These are phyloP conservation scores for Ogataea degrootiae DNA, from an alignment of 805 yeast genomes.

Conservation along the genomic window DNA sequence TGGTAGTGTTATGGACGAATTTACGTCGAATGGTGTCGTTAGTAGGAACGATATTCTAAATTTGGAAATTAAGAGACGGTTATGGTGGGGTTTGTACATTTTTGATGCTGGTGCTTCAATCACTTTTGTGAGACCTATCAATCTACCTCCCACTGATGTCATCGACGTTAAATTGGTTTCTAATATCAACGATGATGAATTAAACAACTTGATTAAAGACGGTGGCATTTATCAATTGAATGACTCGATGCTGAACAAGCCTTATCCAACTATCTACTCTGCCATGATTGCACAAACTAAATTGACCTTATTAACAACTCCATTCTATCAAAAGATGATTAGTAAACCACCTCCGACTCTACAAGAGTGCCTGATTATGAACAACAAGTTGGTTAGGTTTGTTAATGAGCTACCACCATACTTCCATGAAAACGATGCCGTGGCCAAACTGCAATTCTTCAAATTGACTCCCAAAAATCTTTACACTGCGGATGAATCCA, in stretches of 20 bases:
- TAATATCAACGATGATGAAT: constrained; percentile 43
- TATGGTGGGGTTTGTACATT: constrained; percentile 66
- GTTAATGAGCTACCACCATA: constrained; percentile 41
- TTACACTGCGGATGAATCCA: constrained; percentile 15
- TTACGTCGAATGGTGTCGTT: constrained; percentile 16
- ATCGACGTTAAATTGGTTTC: constrained; percentile 48
- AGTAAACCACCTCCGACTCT: constrained; percentile 45
- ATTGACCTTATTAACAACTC: constrained; percentile 43
- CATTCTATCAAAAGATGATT: constrained; percentile 43
- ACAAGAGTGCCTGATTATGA: constrained; percentile 46
- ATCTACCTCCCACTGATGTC: constrained; percentile 41
- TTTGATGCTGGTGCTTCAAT: constrained; percentile 62
- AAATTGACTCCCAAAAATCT: constrained; percentile 18
- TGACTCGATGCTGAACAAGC: constrained; percentile 22
- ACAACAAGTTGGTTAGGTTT: constrained; percentile 38
- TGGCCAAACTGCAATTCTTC: constrained; percentile 23
- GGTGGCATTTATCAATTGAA: constrained; percentile 9
- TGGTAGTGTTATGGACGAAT: not conserved
- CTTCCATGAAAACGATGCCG: constrained; percentile 38
- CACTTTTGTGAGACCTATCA: constrained; percentile 61
- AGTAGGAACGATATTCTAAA: constrained; percentile 35
- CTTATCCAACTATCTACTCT: constrained; percentile 52
- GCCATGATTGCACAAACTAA: constrained; percentile 53
- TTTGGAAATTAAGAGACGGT: constrained; percentile 51
- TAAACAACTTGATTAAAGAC: constrained; percentile 25